phyloP scores from a whole-genome alignment of 129 eudicot species.

The Flaveria trinervia region DNA sequence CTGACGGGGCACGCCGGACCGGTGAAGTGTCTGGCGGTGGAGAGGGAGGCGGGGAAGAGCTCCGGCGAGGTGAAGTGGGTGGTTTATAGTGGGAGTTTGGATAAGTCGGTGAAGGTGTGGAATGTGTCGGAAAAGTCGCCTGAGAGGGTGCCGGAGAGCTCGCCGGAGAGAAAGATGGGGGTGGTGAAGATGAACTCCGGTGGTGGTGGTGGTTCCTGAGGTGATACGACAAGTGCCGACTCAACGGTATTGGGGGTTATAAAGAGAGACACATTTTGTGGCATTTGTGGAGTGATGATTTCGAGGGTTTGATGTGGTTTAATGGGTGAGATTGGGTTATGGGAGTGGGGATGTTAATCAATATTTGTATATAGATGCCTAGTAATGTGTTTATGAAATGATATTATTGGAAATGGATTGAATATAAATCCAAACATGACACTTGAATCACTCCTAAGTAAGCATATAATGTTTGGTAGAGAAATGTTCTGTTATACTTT shows the following conservation, averaged over 20 bases:
- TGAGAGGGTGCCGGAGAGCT: slow-evolving; percentile 21
- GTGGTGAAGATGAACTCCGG: too few relatives aligned
- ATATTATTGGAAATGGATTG: not conserved
- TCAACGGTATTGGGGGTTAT: too few relatives aligned
- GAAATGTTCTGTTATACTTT: not conserved
- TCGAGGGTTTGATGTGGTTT: not conserved
- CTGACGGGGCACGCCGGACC: slow-evolving; percentile 83
- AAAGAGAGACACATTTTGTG: too few relatives aligned
- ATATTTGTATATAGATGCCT: slow-evolving; percentile 15
- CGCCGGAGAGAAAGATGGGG: slow-evolving; percentile 28
- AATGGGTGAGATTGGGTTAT: not conserved
- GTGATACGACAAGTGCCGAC: too few relatives aligned
- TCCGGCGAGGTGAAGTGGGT: slow-evolving; percentile 51
- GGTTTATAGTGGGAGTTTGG: slow-evolving; percentile 90
- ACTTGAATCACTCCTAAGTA: not conserved
- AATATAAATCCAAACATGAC: not conserved
- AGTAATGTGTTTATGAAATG: not conserved
- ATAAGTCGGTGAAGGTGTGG: slow-evolving; percentile 95
- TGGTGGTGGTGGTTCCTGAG: not conserved
- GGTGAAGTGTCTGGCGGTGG: slow-evolving; percentile 82
- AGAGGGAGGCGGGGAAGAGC: slow-evolving; percentile 43
- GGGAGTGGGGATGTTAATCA: not conserved
- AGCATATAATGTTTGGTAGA: not conserved
- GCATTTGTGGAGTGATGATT: not conserved
- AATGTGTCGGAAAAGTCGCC: slow-evolving; percentile 66